Evolutionary conservation across 2,329 filamentous ascomycete genomes (phyloP).

Genomic region (Fusarium cicatricum): DNA sequence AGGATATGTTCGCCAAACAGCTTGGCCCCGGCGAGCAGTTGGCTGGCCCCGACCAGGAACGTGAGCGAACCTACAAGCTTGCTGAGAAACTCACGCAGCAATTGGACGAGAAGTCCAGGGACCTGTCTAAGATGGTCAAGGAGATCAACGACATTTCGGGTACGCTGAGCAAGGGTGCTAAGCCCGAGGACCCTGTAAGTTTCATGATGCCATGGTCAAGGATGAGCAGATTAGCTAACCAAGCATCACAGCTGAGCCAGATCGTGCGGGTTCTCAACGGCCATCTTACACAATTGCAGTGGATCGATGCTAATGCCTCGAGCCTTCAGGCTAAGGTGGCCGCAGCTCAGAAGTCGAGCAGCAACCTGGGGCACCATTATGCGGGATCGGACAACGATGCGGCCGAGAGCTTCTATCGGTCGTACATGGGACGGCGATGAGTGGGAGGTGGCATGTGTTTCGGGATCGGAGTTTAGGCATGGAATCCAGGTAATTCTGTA

Average conservation of each 20-base stretch:
- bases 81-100: conserved; percentile 92
- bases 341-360: conserved; percentile 81
- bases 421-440: conserved; percentile 79
- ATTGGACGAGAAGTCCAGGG: conserved; percentile 92
- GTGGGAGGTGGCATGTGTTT: conserved; percentile 25
- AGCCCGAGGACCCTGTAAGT: conserved; percentile 86
- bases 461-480: conserved; percentile 39
- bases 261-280: conserved; percentile 95
- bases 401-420: conserved; percentile 89
- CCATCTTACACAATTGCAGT: conserved; percentile 90
- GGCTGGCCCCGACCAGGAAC: conserved; percentile 91
- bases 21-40: conserved; percentile 78
- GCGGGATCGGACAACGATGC: conserved; percentile 72
- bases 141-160: conserved; percentile 96
- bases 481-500: conserved; percentile 27
- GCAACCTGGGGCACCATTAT: conserved; percentile 65
- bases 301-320: conserved; percentile 87
- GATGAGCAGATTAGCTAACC: conserved; percentile 38
- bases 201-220: neutral
- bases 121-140: conserved; percentile 95
- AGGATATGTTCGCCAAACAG: conserved; percentile 84
- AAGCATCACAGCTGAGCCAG: conserved; percentile 75
- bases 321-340: conserved; percentile 83
- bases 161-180: conserved; percentile 86
- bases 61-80: conserved; percentile 94